Conservation (phyloP, 83 land plant genomes). For the Thuja plicata region DNA sequence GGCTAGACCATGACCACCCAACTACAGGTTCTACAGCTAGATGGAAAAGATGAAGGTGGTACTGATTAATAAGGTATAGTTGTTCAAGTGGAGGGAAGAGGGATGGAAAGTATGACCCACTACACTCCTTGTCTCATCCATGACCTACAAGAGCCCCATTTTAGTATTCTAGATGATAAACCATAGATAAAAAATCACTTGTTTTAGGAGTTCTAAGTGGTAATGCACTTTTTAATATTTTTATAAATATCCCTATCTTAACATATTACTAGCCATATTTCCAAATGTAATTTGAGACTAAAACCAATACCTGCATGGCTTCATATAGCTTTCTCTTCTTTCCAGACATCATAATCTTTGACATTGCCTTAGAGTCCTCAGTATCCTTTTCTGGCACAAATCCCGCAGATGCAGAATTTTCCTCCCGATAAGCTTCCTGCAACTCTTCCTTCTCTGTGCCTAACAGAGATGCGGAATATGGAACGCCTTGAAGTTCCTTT, state of each 20-base stretch:
- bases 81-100: neutral
- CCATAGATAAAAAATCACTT: no score
- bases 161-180: neutral
- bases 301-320: slow-evolving; percentile 76
- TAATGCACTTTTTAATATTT: no score
- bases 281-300: neutral
- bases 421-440: slow-evolving; percentile 23
- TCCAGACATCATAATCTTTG: slow-evolving; percentile 70
- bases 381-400: slow-evolving; percentile 25
- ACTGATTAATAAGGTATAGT: slow-evolving; percentile 23
- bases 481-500: slow-evolving; percentile 64
- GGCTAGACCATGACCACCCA: slow-evolving; percentile 41
- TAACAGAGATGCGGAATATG: slow-evolving; percentile 47
- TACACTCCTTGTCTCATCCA: neutral
- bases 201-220: no score
- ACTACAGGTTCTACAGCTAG: neutral
- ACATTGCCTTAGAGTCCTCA: slow-evolving; percentile 30
- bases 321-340: slow-evolving; percentile 62
- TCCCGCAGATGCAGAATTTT: neutral
- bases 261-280: neutral
- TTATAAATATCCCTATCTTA: no score
- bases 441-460: slow-evolving; percentile 12
- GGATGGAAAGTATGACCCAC: neutral
- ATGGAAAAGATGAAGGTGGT: slow-evolving; percentile 37
- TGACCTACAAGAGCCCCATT: neutral